These are phyloP conservation scores for Elsinoe arachidis DNA, from an alignment of 2,329 filamentous ascomycete species.

Conservation along the genomic window DNA sequence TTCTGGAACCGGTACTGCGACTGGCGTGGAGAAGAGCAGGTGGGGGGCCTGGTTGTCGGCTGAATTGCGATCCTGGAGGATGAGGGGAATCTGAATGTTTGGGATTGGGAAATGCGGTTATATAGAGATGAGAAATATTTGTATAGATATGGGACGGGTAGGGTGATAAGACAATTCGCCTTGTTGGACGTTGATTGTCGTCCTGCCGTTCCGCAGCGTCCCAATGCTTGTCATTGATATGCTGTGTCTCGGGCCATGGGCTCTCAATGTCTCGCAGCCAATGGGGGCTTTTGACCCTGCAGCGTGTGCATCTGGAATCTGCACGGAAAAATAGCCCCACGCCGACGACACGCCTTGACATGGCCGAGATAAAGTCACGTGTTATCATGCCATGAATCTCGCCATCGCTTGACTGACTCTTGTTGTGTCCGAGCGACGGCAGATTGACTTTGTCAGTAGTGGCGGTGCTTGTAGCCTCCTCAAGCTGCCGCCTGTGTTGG, in stretches of 20 bases:
- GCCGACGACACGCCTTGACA: not conserved
- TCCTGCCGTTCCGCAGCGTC: not conserved
- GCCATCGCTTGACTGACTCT: too few relatives aligned
- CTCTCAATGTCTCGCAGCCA: not conserved
- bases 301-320: not conserved
- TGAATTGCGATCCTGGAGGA: not conserved
- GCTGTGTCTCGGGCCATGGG: not conserved
- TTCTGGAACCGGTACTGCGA: too few relatives aligned
- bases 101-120: not conserved
- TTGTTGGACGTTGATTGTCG: not conserved
- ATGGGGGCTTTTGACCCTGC: not conserved
- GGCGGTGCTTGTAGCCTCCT: too few relatives aligned
- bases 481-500: too few relatives aligned
- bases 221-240: conserved; percentile 7
- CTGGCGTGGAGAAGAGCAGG: not conserved
- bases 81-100: not conserved
- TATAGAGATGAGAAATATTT: not conserved
- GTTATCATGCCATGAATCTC: too few relatives aligned
- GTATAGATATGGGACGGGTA: not conserved
- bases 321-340: not conserved
- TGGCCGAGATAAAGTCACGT: too few relatives aligned
- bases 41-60: not conserved
- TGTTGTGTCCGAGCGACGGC: too few relatives aligned
- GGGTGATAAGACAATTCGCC: not conserved
- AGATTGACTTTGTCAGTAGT: too few relatives aligned